These are phyloP conservation scores for Scheffersomyces ergatensis DNA, from an alignment of 805 yeast genomes.

Conservation along the genomic window DNA sequence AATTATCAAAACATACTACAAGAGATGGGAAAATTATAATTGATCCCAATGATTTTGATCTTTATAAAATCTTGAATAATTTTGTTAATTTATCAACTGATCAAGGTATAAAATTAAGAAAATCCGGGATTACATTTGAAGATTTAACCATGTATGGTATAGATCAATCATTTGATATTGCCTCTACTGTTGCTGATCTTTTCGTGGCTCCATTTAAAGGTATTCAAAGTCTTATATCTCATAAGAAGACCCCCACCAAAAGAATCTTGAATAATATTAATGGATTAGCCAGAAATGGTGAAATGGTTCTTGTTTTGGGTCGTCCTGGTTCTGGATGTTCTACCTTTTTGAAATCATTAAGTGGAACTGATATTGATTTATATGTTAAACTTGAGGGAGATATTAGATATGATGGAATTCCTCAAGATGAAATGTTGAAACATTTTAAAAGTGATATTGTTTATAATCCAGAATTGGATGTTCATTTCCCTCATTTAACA, in stretches of 20 bases:
- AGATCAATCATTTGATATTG: slow-evolving; percentile 44
- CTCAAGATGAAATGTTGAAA: slow-evolving; percentile 57
- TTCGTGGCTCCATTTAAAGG: slow-evolving; percentile 28
- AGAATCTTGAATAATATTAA: slow-evolving; percentile 19
- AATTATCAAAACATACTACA: slow-evolving; percentile 18
- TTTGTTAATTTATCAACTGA: slow-evolving; percentile 40
- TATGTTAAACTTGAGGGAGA: slow-evolving; percentile 24
- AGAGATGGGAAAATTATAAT: slow-evolving; percentile 16
- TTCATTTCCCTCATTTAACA: slow-evolving; percentile 74
- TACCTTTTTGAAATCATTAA: slow-evolving; percentile 20
- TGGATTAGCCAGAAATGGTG: slow-evolving; percentile 57
- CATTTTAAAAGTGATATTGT: slow-evolving; percentile 55
- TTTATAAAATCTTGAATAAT: slow-evolving; percentile 30
- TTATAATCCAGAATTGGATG: slow-evolving; percentile 63
- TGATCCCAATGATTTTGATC: slow-evolving; percentile 40
- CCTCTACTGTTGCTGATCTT: slow-evolving; percentile 44
- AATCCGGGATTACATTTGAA: slow-evolving; percentile 42
- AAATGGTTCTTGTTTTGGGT: slow-evolving; percentile 57
- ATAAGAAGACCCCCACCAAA: slow-evolving; percentile 12
- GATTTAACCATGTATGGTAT: slow-evolving; percentile 42
- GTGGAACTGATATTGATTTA: slow-evolving; percentile 22
- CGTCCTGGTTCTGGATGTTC: slow-evolving; percentile 46
- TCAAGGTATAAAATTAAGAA: slow-evolving; percentile 45
- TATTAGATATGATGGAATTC: slow-evolving; percentile 59
- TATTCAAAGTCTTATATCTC: slow-evolving; percentile 15